These are phyloP conservation scores for Globisporangium iwayamae DNA, from an alignment of 352 stramenopile species.

Conservation along the genomic window DNA sequence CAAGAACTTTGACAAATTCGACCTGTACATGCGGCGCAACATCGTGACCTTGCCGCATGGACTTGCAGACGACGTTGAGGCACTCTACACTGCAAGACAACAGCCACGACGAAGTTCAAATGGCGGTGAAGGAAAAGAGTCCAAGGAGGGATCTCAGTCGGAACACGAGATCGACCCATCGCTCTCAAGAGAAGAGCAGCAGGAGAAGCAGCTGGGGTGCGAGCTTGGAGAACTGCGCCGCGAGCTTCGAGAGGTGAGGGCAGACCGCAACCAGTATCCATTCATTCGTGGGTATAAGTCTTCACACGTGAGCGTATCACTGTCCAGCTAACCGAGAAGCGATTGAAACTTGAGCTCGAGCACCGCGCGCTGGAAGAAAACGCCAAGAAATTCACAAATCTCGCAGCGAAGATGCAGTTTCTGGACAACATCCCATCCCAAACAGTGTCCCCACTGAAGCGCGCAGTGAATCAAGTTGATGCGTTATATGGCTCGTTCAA, in stretches of 20 bases:
- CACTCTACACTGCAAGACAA: conserved; percentile 30
- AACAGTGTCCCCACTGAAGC: conserved; percentile 43
- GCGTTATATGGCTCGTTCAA: conserved; percentile 41
- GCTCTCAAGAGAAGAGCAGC: conserved; percentile 1
- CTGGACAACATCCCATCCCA: conserved; percentile 38
- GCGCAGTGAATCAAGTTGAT: conserved; percentile 37
- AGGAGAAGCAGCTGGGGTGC: neutral
- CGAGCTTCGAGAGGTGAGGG: conserved; percentile 1
- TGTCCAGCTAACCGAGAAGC: neutral
- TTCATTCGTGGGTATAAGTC: neutral
- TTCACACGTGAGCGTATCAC: too few species aligned
- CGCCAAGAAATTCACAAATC: conserved; percentile 31
- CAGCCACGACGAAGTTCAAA: conserved; percentile 3
- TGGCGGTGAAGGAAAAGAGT: conserved; percentile 16
- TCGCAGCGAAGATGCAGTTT: conserved; percentile 39
- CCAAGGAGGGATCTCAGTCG: conserved; percentile 8
- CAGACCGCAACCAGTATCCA: neutral
- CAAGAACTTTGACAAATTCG: conserved; percentile 86
- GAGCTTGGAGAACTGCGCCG: neutral
- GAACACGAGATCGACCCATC: neutral
- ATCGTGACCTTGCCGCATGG: conserved; percentile 54
- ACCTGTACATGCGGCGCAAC: conserved; percentile 74
- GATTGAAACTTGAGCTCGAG: conserved; percentile 15
- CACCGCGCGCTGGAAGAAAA: conserved; percentile 33
- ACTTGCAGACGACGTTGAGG: conserved; percentile 40